phyloP scores from a whole-genome alignment of 805 yeast species.

The Yamadazyma ubonensis region DNA sequence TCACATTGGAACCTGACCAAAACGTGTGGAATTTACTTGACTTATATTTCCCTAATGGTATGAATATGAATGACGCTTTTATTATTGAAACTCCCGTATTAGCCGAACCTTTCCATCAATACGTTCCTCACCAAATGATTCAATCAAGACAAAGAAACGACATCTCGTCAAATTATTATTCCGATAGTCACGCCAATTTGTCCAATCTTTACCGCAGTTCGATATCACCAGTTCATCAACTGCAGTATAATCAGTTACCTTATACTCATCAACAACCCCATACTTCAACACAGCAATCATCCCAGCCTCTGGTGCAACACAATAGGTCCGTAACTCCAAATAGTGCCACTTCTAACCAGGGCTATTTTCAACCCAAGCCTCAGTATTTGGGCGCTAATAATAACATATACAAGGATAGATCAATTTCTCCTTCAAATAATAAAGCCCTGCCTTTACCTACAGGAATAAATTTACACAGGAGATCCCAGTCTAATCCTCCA shows the following conservation, averaged over 20 bases:
- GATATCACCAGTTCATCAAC: constrained; percentile 13
- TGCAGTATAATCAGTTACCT: not conserved
- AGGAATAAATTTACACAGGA: constrained; percentile 22
- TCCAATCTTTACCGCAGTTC: constrained; percentile 13
- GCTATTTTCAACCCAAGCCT: constrained; percentile 36
- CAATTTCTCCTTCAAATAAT: constrained; percentile 24
- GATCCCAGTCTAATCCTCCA: constrained; percentile 36
- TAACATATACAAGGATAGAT: constrained; percentile 21
- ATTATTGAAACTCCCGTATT: constrained; percentile 49
- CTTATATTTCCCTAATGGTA: constrained; percentile 61
- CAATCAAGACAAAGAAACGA: not conserved
- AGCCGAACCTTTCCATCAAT: constrained; percentile 4
- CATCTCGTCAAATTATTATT: constrained; percentile 3
- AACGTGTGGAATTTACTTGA: constrained; percentile 59
- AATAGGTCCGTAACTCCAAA: constrained; percentile 17
- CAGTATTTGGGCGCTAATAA: constrained; percentile 21
- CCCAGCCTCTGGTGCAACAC: not conserved
- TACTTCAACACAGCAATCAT: not conserved
- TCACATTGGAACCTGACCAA: constrained; percentile 57
- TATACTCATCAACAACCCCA: constrained; percentile 2
- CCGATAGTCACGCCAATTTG: constrained; percentile 10
- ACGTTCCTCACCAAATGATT: not conserved
- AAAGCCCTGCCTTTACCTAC: constrained; percentile 20
- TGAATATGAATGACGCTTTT: constrained; percentile 64
- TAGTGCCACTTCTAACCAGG: constrained; percentile 15